Evolutionary conservation across 148 eudicot genomes (phyloP), one percentile per base, ranked within the genome.

Genomic region (Hydrangea macrophylla): DNA sequence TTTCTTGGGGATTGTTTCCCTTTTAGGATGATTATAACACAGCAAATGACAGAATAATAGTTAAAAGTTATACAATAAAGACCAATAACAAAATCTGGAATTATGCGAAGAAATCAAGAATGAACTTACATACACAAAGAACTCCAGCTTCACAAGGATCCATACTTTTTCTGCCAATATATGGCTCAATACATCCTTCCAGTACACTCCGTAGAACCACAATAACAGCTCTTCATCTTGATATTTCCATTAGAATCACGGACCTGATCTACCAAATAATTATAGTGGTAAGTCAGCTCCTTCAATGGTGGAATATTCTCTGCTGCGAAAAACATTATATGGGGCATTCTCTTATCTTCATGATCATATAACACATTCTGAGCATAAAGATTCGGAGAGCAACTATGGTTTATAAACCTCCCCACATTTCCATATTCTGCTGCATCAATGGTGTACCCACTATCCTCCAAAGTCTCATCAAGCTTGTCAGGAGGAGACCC

Each of bases 371-470:
- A 83, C 7, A 92, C 96, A 75, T 88, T 84, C 61, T 90, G 98
- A 0, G 98, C 96, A 68, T 88, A 86, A 42, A 92, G 88, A 61
- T 92, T 92, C 9, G 98, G 98, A 24, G 92, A 78, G 61, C 98
- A 92, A 67, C 98, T 92, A 68, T 92, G 98, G 58, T 92, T 92
- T 31, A 92, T 83, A 59, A 92, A 92, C 78, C 98, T 80, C 58
- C 92, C 98, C 6, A 92, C 77, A 66, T 88, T 90, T 40, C 90
- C 98, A 78, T 62, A 88, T 0, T 42, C 39, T 12, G 80, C 85
- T 42, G 7, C 7, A 9, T 7, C 12, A 18, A 42, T 42, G 17
- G 48, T 42, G 48, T 42, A 42, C 6, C 48, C 48, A 42, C 11
- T 4, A 12, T 42, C 18, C 48, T 42, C 48, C 17, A 42, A 1